Base-by-base conservation (phyloP, 1,139 yeast genomes). In the Debaryomycetaceae sp. region DNA sequence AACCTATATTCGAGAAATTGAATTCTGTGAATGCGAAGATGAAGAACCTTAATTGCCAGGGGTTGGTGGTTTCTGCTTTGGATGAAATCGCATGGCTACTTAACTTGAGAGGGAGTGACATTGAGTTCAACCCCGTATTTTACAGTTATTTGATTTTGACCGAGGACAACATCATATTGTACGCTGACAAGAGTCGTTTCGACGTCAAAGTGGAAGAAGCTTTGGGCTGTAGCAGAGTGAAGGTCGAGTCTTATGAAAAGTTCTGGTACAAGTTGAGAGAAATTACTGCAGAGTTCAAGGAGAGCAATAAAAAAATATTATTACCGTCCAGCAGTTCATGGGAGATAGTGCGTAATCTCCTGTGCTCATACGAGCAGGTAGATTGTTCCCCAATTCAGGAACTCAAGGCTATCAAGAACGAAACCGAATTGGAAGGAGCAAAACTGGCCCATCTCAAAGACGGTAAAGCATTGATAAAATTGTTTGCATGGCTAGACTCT, bases 71-170 rank as follows among this genome's bases (percentile, higher is more conserved):
- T 6, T 76, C 85, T 38, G 87, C 96, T 0, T 69, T 89, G 49
- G 49, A 46, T 38, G 47, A 46, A 39, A 46, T 46, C 30, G 49
- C 49, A 14, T 46, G 49, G 49, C 23, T 46, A 7, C 78, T 90
- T 60, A 93, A 93, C 59, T 72, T 93, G 52, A 78, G 98, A 55
- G 98, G 98, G 17, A 72, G 78, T 36, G 72, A 68, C 48, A 88
- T 93, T 51, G 86, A 83, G 36, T 95, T 73, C 66, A 93, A 91
- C 60, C 99, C 99, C 1, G 93, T 95, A 13, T 95, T 95, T 63
- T 90, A 80, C 68, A 75, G 95, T 40, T 93, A 87, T 60, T 74
- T 89, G 48, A 71, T 89, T 14, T 70, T 90, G 17, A 76, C 80
- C 20, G 75, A 71, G 23, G 68, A 70, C 14, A 56, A 57, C 20